Percentiles rank a stretch among this genome's conserved stretches.
These are phyloP conservation scores for Cadophora gregata DNA, from an alignment of 2,329 filamentous ascomycete species.

Conservation along the genomic window DNA sequence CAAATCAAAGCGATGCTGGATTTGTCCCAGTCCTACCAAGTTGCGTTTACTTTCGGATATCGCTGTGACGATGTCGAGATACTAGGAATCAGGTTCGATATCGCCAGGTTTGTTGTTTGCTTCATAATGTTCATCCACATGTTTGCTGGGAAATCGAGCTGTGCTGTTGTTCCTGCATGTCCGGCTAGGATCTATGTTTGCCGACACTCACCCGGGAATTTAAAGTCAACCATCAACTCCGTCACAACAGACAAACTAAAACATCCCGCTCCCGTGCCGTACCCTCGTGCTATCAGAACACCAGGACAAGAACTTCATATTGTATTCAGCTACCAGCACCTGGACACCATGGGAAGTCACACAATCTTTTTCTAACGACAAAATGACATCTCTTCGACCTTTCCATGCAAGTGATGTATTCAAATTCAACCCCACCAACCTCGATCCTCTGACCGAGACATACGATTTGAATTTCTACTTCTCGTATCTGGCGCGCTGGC, in stretches of 20 bases:
- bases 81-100: not conserved
- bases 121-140: not conserved
- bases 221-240: not conserved
- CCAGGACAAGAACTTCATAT: not conserved
- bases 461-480: conserved; percentile 96
- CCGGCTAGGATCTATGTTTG: not conserved
- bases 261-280: conserved; percentile 10
- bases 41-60: not conserved
- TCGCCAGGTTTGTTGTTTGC: not conserved
- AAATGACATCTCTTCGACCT: conserved; percentile 83
- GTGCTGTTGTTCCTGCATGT: not conserved
- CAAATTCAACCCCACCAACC: conserved; percentile 90
- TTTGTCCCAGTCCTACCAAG: not conserved
- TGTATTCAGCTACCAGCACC: too few species aligned
- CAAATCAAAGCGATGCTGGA: not conserved
- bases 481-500: conserved; percentile 95
- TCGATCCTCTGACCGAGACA: conserved; percentile 96
- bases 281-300: not conserved
- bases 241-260: conserved; percentile 4
- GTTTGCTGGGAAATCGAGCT: not conserved
- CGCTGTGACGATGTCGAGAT: not conserved
- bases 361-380: not conserved
- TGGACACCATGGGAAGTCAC: too few species aligned
- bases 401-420: conserved; percentile 87
- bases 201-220: not conserved